Base-by-base conservation (phyloP, 768 basidiomycete genomes). In the Termitomyces eurrhizus region DNA sequence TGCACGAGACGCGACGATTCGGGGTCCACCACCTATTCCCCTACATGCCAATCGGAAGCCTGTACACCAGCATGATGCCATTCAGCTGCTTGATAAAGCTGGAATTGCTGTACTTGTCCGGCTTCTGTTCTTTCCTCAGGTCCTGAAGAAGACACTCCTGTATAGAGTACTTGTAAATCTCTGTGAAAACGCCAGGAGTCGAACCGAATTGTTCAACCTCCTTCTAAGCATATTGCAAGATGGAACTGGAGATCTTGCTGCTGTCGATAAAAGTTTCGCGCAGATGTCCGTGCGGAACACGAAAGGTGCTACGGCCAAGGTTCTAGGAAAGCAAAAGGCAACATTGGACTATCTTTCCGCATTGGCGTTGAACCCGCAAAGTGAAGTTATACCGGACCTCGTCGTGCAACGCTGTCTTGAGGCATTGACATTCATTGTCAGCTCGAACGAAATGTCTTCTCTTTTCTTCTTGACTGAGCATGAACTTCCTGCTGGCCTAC, bases 381-480 rank as follows among this genome's bases (percentile, higher is more conserved):
- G 85, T 37, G 95, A 98, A 66, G 84, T 88, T 35, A 87, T 95
- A 6, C 96, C 97, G 1, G 92, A 97, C 66, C 80, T 99, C 46
- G 89, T 98, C 57, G 93, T 93, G 14, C 95, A 98, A 70, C 88
- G 96, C 33, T 96, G 93, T 66, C 81, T 99, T 16, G 97, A 99
- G 69, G 92, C 91, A 2, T 77, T 99, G 67, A 86, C 86, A 0
- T 92, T 85, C 70, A 93, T 98, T 64, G 95, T 97, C 71, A 83
- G 80, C 59, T 80, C 86, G 26, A 98, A 97, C 70, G 89, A 93
- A 61, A 72, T 83, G 18, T 91, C 92, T 1, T 90, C 95, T 0
- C 74, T 93, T 18, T 98, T 95, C 82, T 98, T 99, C 85, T 80
- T 99, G 61, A 92, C 88, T 1, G 97, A 99, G 73, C 94, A 98